phyloP scores from a whole-genome alignment of 2,329 filamentous ascomycete species.

The Colletotrichum viniferum region DNA sequence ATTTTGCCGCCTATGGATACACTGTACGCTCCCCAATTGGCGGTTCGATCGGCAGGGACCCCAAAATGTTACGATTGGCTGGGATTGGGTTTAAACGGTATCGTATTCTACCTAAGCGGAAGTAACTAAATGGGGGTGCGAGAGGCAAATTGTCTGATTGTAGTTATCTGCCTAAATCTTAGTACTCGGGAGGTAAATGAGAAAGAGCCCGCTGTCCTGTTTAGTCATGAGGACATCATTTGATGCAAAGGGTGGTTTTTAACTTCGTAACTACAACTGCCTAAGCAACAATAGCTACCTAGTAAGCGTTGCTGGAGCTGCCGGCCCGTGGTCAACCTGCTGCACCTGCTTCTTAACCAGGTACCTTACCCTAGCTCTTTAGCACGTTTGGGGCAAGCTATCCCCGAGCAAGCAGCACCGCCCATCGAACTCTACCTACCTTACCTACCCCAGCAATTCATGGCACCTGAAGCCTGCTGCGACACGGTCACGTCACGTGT shows the following conservation, averaged over 20 bases:
- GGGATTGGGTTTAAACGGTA: neutral
- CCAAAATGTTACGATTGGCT: neutral
- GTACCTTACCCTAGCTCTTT: neutral
- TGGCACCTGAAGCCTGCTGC: neutral
- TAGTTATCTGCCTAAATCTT: neutral
- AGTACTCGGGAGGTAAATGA: neutral
- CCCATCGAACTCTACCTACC: neutral
- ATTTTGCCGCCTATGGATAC: neutral
- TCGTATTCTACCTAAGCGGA: neutral
- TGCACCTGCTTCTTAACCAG: neutral
- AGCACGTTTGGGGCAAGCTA: neutral
- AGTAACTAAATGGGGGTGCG: neutral
- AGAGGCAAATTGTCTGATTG: neutral
- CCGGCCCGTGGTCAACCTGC: neutral
- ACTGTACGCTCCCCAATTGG: neutral
- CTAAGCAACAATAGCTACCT: no score
- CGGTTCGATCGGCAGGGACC: neutral
- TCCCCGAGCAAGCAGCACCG: neutral
- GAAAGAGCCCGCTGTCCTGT: neutral
- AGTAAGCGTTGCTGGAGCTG: neutral
- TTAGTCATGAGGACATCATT: neutral
- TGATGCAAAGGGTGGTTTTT: neutral
- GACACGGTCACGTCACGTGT: conserved; percentile 36
- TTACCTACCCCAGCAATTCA: neutral
- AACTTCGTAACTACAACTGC: neutral